phyloP scores from a whole-genome alignment of 2,329 filamentous ascomycete species.

The Xylaria sp. region DNA sequence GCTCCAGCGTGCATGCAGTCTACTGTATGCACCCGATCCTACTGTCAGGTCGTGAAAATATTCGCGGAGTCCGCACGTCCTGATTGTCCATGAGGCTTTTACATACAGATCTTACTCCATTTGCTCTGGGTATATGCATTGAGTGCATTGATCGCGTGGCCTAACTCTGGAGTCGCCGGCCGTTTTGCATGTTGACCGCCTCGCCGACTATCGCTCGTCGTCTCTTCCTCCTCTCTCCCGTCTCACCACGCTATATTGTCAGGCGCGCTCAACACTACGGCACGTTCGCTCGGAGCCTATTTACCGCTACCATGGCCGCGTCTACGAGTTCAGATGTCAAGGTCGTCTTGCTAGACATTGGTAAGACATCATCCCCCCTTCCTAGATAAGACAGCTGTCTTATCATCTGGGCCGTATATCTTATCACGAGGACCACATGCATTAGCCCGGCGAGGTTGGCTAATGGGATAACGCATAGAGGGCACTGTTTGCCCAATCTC shows the following conservation, averaged over 20 bases:
- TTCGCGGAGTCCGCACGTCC: slow-evolving; percentile 7
- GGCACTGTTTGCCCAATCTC: slow-evolving; percentile 78
- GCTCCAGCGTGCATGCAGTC: not conserved
- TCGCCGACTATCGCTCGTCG: slow-evolving; percentile 25
- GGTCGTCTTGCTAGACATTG: slow-evolving; percentile 54
- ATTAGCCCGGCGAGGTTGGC: slow-evolving; percentile 36
- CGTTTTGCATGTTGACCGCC: slow-evolving; percentile 31
- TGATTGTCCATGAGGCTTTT: slow-evolving; percentile 10
- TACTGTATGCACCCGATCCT: slow-evolving; percentile 10
- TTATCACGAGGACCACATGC: slow-evolving; percentile 26
- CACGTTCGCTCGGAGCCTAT: not conserved
- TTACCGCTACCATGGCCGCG: slow-evolving; percentile 30
- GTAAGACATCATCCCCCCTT: slow-evolving; percentile 38
- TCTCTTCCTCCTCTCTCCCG: slow-evolving; percentile 18
- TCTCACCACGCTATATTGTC: slow-evolving; percentile 3
- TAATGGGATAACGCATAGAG: slow-evolving; percentile 50
- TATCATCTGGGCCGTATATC: slow-evolving; percentile 13
- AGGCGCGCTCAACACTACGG: not conserved
- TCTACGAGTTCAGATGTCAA: slow-evolving; percentile 34
- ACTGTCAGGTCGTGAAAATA: slow-evolving; percentile 1
- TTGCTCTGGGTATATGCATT: slow-evolving; percentile 20
- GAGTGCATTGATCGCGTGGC: slow-evolving; percentile 22
- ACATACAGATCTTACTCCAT: not conserved
- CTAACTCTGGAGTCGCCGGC: slow-evolving; percentile 12
- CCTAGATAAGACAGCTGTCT: slow-evolving; percentile 18